A percentile compares a stretch with the other conserved stretches of the same genome.
Conservation (phyloP, 768 basidiomycete species). For the Cystobasidium tubakii region DNA sequence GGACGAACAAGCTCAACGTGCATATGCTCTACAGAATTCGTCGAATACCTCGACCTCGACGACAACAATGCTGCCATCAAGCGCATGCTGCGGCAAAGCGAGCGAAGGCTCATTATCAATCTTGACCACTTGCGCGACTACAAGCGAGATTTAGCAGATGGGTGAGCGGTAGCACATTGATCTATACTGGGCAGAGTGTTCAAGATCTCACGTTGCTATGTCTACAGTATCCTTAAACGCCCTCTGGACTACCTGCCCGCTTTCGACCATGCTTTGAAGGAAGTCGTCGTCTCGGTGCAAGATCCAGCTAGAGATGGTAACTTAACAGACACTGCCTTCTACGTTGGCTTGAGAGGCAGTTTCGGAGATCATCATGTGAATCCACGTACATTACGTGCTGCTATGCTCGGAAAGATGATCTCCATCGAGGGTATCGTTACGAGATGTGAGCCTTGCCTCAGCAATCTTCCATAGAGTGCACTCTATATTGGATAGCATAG, state of each 20-base stretch:
- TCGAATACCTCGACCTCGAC: conserved; percentile 63
- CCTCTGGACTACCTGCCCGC: conserved; percentile 82
- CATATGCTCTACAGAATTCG: conserved; percentile 35
- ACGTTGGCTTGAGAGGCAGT: conserved; percentile 85
- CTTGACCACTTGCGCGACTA: conserved; percentile 92
- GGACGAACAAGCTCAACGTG: background rate
- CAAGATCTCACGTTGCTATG: background rate
- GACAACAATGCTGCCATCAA: conserved; percentile 39
- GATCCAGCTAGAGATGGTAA: conserved; percentile 76
- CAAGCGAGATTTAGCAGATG: conserved; percentile 74
- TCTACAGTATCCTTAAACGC: conserved; percentile 70
- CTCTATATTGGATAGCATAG: background rate
- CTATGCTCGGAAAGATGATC: conserved; percentile 91
- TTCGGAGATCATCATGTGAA: conserved; percentile 98
- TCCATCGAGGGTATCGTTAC: conserved; percentile 97
- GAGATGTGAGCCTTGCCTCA: conserved; percentile 58
- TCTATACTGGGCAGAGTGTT: too few species aligned
- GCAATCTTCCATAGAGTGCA: background rate
- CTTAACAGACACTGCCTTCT: conserved; percentile 65
- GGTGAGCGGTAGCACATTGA: conserved; percentile 48
- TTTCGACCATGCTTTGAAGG: conserved; percentile 74
- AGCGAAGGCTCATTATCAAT: conserved; percentile 72
- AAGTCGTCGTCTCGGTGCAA: conserved; percentile 66
- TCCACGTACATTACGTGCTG: conserved; percentile 79
- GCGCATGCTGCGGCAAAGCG: conserved; percentile 21